phyloP scores from a whole-genome alignment of 306 rosid species.

The Bauhinia variegata region DNA sequence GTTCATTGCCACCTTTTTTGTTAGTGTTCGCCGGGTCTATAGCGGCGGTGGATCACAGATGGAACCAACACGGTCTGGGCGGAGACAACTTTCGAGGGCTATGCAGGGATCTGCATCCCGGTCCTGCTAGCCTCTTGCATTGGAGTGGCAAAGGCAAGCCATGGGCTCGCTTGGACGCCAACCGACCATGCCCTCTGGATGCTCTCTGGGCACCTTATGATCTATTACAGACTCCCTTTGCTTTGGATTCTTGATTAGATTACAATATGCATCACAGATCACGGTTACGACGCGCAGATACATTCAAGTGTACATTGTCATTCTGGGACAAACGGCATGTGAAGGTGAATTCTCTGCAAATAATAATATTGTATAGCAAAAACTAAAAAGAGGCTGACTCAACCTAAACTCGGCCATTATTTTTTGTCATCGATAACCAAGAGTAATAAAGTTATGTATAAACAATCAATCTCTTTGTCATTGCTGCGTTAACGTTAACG shows the following conservation, averaged over 20 bases:
- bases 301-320: no score
- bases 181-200: conserved; percentile 82
- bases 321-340: no score
- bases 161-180: conserved; percentile 87
- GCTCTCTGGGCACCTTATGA: conserved; percentile 97
- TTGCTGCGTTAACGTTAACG: no score
- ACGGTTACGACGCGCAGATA: no score
- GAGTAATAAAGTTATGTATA: no score
- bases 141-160: conserved; percentile 99
- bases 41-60: conserved; percentile 72
- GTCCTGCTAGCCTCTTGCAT: conserved; percentile 86
- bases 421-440: no score
- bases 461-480: no score
- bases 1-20: conserved; percentile 80
- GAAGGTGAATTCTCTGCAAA: no score
- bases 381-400: no score
- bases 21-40: conserved; percentile 78
- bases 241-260: conserved; percentile 72
- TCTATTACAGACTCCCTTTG: conserved; percentile 70
- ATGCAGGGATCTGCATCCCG: conserved; percentile 82
- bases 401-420: no score
- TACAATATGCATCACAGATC: no score
- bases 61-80: conserved; percentile 93
- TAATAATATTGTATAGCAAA: no score
- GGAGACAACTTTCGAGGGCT: conserved; percentile 83